Base-by-base conservation (phyloP, 257 asterid genomes). In the Anisodus tanguticus region DNA sequence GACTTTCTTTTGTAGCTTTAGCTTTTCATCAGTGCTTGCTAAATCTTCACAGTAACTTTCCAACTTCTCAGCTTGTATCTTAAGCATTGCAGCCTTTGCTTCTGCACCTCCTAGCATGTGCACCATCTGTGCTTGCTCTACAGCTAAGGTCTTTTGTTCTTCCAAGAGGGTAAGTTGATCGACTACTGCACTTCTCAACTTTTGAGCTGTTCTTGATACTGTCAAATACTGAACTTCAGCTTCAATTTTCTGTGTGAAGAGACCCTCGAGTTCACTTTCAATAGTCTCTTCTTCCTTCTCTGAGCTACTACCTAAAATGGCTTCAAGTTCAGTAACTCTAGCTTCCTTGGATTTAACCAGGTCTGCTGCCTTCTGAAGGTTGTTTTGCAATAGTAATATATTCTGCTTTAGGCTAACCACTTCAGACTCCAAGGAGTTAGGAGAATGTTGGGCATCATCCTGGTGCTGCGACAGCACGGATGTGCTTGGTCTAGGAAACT, bases 161-260 rank as follows among this genome's bases (percentile, higher is more conserved):
- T 91, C 91, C 87, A 93, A 78, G 53, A 89, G 82, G 45, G 88
- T 84, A 37, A 84, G 87, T 81, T 94, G 94, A 89, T 90, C 90
- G 16, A 59, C 88, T 35, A 86, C 88, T 45, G 90, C 88, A 84
- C 79, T 89, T 72, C 86, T 87, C 88, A 90, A 85, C 49, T 86
- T 84, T 35, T 90, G 97, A 69, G 89, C 85, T 12, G 86, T 86
- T 80, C 88, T 82, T 83, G 94, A 88, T 81, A 93, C 83, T 15
- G 84, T 88, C 85, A 96, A 79, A 85, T 79, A 87, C 89, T 91
- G 91, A 47, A 96, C 94, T 85, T 93, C 98, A 9, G 93, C 92
- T 93, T 93, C 98, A 45, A 94, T 87, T 83, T 91, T 94, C 87
- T 86, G 94, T 91, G 68, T 93, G 35, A 90, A 92, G 83, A 90